Evolutionary conservation across 2,329 filamentous ascomycete species (phyloP), one percentile per base, ranked within the genome.

Genomic region (Exophiala sp.): DNA sequence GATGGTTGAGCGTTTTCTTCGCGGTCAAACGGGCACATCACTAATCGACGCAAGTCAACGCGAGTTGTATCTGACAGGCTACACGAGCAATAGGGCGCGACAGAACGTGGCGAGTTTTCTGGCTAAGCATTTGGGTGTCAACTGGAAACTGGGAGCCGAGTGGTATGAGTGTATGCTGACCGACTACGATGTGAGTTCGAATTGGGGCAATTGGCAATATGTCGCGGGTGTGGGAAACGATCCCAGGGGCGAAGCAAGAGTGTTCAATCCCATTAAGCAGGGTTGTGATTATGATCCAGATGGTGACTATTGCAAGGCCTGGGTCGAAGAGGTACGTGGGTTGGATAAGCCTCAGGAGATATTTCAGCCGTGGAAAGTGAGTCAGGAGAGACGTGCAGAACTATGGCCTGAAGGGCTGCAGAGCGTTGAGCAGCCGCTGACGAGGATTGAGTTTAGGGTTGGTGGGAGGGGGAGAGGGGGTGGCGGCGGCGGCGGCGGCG

Each of bases 131-230:
- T 73, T 91, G 2, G 78, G 78, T 1, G 83, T 92, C 18, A 88
- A 92, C 68, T 94, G 89, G 89, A 81, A 87, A 0, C 78, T 88
- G 11, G 89, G 88, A 0, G 89, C 88, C 0, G 88, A 91, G 66
- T 92, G 87, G 86, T 92, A 91, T 65, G 88, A 92, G 66, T 82
- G 79, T 65, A 73, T 87, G 65, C 76, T 91, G 2, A 75, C 86
- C 29, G 89, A 94, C 66, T 90, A 91, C 66, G 88, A 92, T 62
- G 78, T 87, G 0, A 83, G 80, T 11, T 86, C 79, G 55, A 91
- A 91, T 62, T 92, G 87, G 87, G 84, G 84, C 8, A 91, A 90
- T 63, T 91, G 88, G 88, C 87, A 91, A 68, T 92, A 92, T 57
- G 82, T 89, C 0, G 80, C 88, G 0, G 88, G 88, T 0, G 87